Evolutionary conservation across 2,329 filamentous ascomycete genomes (phyloP).

Genomic region (Calonectria crousiana): DNA sequence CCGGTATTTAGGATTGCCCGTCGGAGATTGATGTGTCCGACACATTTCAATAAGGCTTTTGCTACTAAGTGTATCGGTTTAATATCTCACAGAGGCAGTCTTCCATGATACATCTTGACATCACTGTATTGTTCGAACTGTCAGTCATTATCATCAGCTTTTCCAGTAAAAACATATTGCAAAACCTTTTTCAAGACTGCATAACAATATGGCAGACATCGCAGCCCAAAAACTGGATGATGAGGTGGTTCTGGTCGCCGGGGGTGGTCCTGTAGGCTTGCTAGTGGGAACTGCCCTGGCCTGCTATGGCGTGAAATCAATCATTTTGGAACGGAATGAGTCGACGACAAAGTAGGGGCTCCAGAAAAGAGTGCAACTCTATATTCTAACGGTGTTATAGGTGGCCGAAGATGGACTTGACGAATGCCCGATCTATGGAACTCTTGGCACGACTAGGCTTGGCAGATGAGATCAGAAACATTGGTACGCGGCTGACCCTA

Average conservation of each 20-base stretch:
- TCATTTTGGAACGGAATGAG: not conserved
- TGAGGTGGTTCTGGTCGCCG: not conserved
- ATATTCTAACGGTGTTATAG: not conserved
- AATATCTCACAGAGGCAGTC: not conserved
- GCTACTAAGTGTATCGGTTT: not conserved
- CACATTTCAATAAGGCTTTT: not conserved
- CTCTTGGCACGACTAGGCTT: not conserved
- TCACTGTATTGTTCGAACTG: too few species aligned
- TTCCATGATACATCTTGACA: not conserved
- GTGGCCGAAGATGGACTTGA: constrained; percentile 4
- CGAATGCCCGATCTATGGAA: constrained; percentile 1
- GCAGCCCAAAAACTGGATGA: not conserved
- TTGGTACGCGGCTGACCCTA: not conserved
- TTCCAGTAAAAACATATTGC: not conserved
- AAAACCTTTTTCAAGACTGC: not conserved
- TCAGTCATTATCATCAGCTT: not conserved
- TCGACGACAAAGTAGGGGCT: not conserved
- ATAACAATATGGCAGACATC: not conserved
- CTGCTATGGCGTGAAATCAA: not conserved
- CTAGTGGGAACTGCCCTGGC: not conserved
- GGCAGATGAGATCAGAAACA: not conserved
- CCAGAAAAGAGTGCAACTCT: too few species aligned
- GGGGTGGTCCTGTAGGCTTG: not conserved
- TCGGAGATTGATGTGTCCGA: not conserved
- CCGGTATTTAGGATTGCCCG: not conserved